Evolutionary conservation across 805 yeast species (phyloP), one percentile per base, ranked within the genome.

Genomic region (Candida sakaeoensis): DNA sequence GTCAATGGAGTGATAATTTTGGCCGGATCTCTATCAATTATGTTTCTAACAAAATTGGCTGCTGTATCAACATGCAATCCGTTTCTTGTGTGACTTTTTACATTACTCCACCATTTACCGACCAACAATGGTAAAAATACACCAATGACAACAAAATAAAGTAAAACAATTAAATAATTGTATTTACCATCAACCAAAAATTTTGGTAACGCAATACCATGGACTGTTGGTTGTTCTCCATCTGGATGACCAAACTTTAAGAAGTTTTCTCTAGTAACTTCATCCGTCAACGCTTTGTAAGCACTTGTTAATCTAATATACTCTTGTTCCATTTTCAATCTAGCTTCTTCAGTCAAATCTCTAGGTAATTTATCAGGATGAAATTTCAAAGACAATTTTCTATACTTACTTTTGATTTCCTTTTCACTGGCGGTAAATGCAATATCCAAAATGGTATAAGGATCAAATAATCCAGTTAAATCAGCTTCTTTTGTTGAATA

Each of bases 161-260:
- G 49, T 2, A 76, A 59, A 12, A 82, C 73, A 44, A 88, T 67
- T 16, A 83, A 51, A 3, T 82, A 75, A 4, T 95, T 81, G 16
- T 81, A 80, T 42, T 80, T 73, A 31, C 95, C 89, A 48, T 88
- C 96, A 22, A 95, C 85, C 45, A 93, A 72, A 63, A 86, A 88
- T 57, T 84, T 81, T 23, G 99, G 99, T 49, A 93, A 66, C 0
- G 98, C 99, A 60, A 93, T 89, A 46, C 99, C 99, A 58, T 88
- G 96, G 15, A 83, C 68, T 14, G 83, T 74, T 19, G 86, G 86
- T 61, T 87, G 95, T 30, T 95, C 96, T 31, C 99, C 99, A 66
- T 93, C 99, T 4, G 99, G 99, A 58, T 95, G 96, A 36, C 99
- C 99, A 55, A 83, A 93, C 51, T 78, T 81, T 52, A 82, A 68